Conservation (phyloP, 1,284 basidiomycete species). For the Inonotus hispidus region DNA sequence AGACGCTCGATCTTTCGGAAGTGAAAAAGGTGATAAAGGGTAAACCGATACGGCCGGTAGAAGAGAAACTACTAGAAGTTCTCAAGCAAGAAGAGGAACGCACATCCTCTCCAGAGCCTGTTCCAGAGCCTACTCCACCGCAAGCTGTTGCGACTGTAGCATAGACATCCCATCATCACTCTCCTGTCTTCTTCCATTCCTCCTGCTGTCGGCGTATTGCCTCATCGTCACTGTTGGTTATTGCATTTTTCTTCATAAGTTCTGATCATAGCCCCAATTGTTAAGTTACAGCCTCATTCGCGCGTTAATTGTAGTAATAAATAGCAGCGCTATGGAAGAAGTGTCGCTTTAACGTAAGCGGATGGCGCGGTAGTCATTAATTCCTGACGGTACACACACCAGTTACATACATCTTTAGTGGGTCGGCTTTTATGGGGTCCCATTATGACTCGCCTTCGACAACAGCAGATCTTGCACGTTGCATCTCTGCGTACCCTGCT, state of each 20-base stretch:
- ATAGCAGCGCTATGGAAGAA: neutral
- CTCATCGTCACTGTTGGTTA: constrained; percentile 7
- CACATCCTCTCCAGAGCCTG: neutral
- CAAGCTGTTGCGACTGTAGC: constrained; percentile 13
- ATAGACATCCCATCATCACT: constrained; percentile 6
- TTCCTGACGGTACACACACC: too few relatives aligned
- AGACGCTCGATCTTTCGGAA: constrained; percentile 85
- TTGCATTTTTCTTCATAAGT: constrained; percentile 8
- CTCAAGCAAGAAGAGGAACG: constrained; percentile 7
- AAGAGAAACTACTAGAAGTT: constrained; percentile 55
- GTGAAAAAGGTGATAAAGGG: constrained; percentile 82
- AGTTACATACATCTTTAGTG: too few relatives aligned
- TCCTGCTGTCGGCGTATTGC: constrained; percentile 1
- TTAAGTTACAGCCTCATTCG: neutral
- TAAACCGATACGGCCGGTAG: constrained; percentile 64
- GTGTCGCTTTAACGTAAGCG: too few relatives aligned
- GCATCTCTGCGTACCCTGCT: too few relatives aligned
- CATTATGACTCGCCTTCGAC: too few relatives aligned
- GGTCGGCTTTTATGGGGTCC: too few relatives aligned
- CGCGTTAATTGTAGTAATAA: neutral
- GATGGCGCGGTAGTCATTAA: too few relatives aligned
- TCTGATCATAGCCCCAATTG: neutral
- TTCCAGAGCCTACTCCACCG: neutral
- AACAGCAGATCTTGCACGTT: too few relatives aligned
- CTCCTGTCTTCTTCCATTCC: neutral